phyloP scores from a whole-genome alignment of 2,329 filamentous ascomycete genomes.

The Penicillium sp. region DNA sequence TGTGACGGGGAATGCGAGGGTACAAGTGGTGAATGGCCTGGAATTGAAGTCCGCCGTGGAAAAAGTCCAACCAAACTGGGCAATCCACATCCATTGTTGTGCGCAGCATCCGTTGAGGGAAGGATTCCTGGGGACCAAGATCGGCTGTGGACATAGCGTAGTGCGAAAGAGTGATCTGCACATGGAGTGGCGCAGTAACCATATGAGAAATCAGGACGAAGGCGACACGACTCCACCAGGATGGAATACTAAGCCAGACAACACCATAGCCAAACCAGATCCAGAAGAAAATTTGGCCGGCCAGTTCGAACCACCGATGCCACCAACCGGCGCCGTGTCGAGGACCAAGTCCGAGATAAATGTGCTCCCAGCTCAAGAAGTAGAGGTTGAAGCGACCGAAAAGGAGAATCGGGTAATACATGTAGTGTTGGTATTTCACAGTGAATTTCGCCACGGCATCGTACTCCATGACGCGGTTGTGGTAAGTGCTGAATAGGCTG shows the following conservation, averaged over 20 bases:
- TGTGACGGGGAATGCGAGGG: constrained; percentile 78
- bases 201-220: constrained; percentile 79
- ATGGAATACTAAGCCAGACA: constrained; percentile 69
- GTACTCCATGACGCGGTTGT: constrained; percentile 74
- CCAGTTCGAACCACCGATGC: constrained; percentile 75
- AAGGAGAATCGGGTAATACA: constrained; percentile 77
- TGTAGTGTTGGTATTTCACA: constrained; percentile 70
- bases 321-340: constrained; percentile 74
- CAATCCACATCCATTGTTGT: constrained; percentile 93
- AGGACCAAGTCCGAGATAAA: constrained; percentile 67
- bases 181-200: constrained; percentile 75
- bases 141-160: constrained; percentile 90
- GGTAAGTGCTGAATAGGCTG: constrained; percentile 73
- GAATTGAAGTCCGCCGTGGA: constrained; percentile 85
- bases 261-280: constrained; percentile 77
- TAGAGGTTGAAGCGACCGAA: constrained; percentile 88
- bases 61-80: constrained; percentile 79
- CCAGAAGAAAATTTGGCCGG: constrained; percentile 78
- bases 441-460: constrained; percentile 69
- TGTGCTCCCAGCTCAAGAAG: constrained; percentile 74
- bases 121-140: constrained; percentile 76
- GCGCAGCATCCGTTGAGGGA: constrained; percentile 82
- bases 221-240: constrained; percentile 63
- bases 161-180: constrained; percentile 88
- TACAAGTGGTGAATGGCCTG: constrained; percentile 84